Base-by-base conservation (phyloP, 257 asterid genomes). In the Solanum paucissectum region DNA sequence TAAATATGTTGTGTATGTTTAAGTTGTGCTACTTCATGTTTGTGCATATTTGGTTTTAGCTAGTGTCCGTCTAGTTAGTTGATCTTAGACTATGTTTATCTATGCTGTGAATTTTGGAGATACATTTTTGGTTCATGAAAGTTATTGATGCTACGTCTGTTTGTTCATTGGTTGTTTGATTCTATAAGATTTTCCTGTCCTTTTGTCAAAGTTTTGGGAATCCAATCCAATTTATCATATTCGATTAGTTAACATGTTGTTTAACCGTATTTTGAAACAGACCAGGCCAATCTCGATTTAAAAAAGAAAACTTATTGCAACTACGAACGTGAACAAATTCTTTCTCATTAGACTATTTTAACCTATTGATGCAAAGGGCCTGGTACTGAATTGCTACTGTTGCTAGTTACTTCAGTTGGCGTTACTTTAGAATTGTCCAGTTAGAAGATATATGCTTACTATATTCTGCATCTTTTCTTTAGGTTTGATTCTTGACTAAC, bases 401-500 rank as follows among this genome's bases (percentile, higher is more conserved):
- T 46, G 85, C 38, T 46, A 32, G 85, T 46, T 81, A 29, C 42
- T 81, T 81, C 42, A 29, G 42, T 46, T 46, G 68, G 29, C 29
- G 10, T 32, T 81, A 29, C 64, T 46, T 79, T 81, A 9, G 68
- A 14, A 18, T 81, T 46, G 42, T 44, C 85, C 85, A 49, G 32
- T 81, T 81, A 81, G 68, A 27, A 81, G 68, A 46, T 29, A 18
- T 81, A 7, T 81, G 68, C 42, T 81, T 46, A 81, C 68, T 16
- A 9, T 46, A 29, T 46, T 42, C 66, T 44, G 64, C 9, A 25
- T 27, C 52, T 44, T 79, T 81, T 81, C 66, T 81, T 81, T 29
- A 27, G 11, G 37, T 86, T 33, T 73, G 55, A 77, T 72, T 86
- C 75, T 23, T 86, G 73, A 83, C 94, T 93, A 88, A 94, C 91